A percentile compares a stretch with the other conserved stretches of the same genome.
phyloP scores from a whole-genome alignment of 306 rosid genomes.

The Dalbergia cultrata region DNA sequence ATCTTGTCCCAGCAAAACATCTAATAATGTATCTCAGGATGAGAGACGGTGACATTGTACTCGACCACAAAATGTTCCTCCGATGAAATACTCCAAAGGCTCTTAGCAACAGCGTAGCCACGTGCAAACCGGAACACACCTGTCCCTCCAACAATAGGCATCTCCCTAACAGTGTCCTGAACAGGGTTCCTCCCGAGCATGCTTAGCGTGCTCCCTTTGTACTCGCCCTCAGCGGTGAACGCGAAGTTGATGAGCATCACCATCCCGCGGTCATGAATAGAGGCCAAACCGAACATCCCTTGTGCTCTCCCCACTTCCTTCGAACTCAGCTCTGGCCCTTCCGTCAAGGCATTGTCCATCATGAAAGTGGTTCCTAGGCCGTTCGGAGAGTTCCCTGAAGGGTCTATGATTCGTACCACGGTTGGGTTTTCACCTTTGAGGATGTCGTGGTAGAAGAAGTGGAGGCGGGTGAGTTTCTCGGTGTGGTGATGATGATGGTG shows the following conservation, averaged over 20 bases:
- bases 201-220: slow-evolving; percentile 42
- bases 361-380: slow-evolving; percentile 41
- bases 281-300: slow-evolving; percentile 41
- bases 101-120: slow-evolving; percentile 43
- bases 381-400: background rate
- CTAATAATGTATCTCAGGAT: background rate
- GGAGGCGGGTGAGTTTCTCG: slow-evolving; percentile 33
- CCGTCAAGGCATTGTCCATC: slow-evolving; percentile 45
- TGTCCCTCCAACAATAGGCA: slow-evolving; percentile 49
- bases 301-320: slow-evolving; percentile 44
- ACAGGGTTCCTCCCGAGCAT: slow-evolving; percentile 51
- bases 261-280: slow-evolving; percentile 33
- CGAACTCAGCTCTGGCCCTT: slow-evolving; percentile 24
- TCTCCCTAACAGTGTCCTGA: slow-evolving; percentile 30
- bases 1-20: too few species aligned
- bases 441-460: slow-evolving; percentile 49
- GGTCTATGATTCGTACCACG: slow-evolving; percentile 27
- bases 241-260: slow-evolving; percentile 43
- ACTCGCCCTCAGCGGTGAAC: slow-evolving; percentile 12
- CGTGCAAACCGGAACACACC: slow-evolving; percentile 43
- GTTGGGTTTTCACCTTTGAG: slow-evolving; percentile 30
- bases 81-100: slow-evolving; percentile 27
- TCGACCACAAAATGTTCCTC: slow-evolving; percentile 39
- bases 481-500: background rate
- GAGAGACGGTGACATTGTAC: slow-evolving; percentile 39